Evolutionary conservation across 495 filamentous ascomycete species (phyloP).

Genomic region (Penicillium fimorum): DNA sequence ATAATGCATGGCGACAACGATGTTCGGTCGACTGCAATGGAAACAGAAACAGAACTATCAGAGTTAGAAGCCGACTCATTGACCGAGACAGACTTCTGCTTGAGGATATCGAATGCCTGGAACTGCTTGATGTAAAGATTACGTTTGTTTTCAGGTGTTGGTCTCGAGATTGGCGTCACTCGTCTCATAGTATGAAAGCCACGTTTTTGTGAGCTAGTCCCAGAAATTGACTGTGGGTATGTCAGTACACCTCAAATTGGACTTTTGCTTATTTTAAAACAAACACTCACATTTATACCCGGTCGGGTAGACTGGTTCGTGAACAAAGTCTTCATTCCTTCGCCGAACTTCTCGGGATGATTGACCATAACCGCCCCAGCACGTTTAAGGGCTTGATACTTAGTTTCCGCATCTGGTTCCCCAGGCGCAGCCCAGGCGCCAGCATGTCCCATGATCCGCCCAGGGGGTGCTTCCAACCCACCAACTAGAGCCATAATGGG

Average conservation of each 20-base stretch:
- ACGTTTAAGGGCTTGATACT: conserved; percentile 65
- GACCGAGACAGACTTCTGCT: conserved; percentile 49
- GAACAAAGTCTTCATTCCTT: conserved; percentile 62
- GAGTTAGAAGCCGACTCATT: conserved; percentile 38
- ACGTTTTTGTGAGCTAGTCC: conserved; percentile 38
- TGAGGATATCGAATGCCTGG: conserved; percentile 60
- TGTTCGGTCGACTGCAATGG: conserved; percentile 64
- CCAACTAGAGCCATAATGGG: conserved; percentile 79
- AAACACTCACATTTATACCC: conserved; percentile 29
- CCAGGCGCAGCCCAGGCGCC: conserved; percentile 72
- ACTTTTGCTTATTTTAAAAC: too few relatives aligned
- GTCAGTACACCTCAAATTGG: conserved; percentile 12
- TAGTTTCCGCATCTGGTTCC: conserved; percentile 62
- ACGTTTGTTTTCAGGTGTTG: conserved; percentile 44
- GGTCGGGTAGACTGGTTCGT: conserved; percentile 23
- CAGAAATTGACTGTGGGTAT: conserved; percentile 17
- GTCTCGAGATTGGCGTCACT: conserved; percentile 14
- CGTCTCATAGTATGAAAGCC: conserved; percentile 52
- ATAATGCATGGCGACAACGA: conserved; percentile 64
- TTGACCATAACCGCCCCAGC: conserved; percentile 75
- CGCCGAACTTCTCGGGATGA: conserved; percentile 79
- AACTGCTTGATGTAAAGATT: conserved; percentile 57
- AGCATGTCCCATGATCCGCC: conserved; percentile 85
- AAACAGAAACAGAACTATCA: conserved; percentile 45
- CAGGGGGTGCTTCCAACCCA: conserved; percentile 62